phyloP scores from a whole-genome alignment of 2,329 filamentous ascomycete genomes.

The Cladosporium sp. region DNA sequence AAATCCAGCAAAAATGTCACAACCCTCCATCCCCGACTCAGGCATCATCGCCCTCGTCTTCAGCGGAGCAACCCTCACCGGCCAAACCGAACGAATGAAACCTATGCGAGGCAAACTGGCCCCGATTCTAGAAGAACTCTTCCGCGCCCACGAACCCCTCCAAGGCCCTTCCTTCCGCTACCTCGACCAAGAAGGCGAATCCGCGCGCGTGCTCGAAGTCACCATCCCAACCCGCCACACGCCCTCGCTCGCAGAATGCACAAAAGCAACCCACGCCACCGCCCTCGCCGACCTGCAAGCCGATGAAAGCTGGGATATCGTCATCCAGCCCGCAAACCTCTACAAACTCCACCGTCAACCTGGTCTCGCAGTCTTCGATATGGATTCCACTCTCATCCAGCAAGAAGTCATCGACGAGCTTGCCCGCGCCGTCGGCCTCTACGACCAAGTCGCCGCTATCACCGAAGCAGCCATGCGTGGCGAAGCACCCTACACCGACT shows the following conservation, averaged over 20 bases:
- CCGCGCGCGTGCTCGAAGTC: conserved; percentile 14
- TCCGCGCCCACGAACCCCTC: background rate
- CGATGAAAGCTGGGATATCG: conserved; percentile 11
- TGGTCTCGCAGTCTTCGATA: conserved; percentile 89
- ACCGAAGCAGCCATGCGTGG: conserved; percentile 94
- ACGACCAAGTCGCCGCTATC: conserved; percentile 74
- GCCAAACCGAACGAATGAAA: conserved; percentile 2
- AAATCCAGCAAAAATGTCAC: background rate
- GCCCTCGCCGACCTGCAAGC: conserved; percentile 12
- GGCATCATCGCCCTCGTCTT: conserved; percentile 16
- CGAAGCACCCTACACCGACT: conserved; percentile 67
- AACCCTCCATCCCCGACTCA: background rate
- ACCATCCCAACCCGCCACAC: conserved; percentile 7
- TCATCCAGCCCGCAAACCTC: conserved; percentile 14
- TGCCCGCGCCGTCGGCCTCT: conserved; percentile 67
- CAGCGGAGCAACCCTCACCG: conserved; percentile 9
- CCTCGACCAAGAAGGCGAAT: conserved; percentile 7
- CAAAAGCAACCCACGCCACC: conserved; percentile 10
- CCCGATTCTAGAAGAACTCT: background rate
- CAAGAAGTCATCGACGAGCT: conserved; percentile 98
- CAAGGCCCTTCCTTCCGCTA: background rate
- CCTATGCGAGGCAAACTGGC: conserved; percentile 5
- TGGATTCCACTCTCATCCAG: conserved; percentile 96
- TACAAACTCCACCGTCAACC: conserved; percentile 20
- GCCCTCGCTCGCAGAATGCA: conserved; percentile 13